Conservation (phyloP, 1,284 basidiomycete genomes). For the Microbotryum lychnidis-dioicae region DNA sequence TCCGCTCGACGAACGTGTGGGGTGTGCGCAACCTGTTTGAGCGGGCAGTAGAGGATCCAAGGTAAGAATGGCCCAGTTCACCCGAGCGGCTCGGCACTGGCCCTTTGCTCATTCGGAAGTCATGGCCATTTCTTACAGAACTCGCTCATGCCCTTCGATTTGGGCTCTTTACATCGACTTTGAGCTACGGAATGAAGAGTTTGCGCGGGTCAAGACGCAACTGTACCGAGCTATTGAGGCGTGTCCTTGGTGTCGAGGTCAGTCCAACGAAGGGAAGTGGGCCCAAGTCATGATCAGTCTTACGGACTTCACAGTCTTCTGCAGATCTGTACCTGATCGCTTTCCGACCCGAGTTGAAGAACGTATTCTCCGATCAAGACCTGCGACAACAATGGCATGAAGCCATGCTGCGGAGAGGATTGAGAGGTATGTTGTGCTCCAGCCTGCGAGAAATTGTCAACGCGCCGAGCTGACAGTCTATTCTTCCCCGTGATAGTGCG, state of each 20-base stretch:
- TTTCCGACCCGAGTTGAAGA: too few species aligned
- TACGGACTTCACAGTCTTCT: too few species aligned
- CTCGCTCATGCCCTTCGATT: constrained; percentile 56
- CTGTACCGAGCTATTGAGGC: constrained; percentile 72
- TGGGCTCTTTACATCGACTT: constrained; percentile 79
- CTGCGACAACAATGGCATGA: too few species aligned
- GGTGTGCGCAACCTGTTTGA: constrained; percentile 34
- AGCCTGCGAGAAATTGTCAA: too few species aligned
- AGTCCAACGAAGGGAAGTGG: constrained; percentile 10
- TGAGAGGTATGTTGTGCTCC: too few species aligned
- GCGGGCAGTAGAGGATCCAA: constrained; percentile 32
- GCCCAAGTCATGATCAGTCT: too few species aligned
- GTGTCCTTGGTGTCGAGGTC: constrained; percentile 72
- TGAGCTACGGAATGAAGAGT: constrained; percentile 58
- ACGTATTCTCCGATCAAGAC: too few species aligned
- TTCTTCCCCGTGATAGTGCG: too few species aligned
- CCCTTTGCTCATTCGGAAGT: neutral
- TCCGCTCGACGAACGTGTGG: constrained; percentile 23
- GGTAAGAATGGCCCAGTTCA: neutral
- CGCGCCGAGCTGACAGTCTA: too few species aligned
- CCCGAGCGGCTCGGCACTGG: neutral
- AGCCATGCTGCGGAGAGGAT: too few species aligned
- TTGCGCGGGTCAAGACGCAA: constrained; percentile 62
- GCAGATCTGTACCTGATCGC: too few species aligned
- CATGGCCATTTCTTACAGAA: constrained; percentile 45